Evolutionary conservation across 2,329 filamentous ascomycete species (phyloP), one percentile per base, ranked within the genome.

Genomic region (Lachnellula cervina): DNA sequence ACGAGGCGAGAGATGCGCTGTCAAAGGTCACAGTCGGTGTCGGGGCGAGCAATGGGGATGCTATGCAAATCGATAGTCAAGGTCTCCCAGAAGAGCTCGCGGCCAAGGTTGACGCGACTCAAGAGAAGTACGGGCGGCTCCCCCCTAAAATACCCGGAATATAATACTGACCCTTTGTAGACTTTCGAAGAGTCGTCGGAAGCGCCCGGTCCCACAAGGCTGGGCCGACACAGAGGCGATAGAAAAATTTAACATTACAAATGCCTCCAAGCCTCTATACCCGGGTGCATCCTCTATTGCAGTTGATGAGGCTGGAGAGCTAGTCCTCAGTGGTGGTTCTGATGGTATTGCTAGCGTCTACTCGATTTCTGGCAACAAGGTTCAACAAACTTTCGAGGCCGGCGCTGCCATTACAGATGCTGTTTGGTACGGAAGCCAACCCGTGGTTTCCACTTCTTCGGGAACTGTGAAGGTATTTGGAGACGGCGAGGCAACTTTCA

Each of bases 51-150:
- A 80, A 83, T 64, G 89, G 86, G 28, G 94, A 97, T 71, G 87
- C 87, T 17, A 99, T 99, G 94, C 89, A 94, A 63, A 86, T 99
- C 17, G 94, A 99, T 70, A 84, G 81, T 52, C 84, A 91, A 65
- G 83, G 82, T 23, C 77, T 99, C 34, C 85, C 92, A 2, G 85
- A 88, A 45, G 80, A 81, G 14, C 76, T 97, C 49, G 77, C 83
- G 19, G 81, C 81, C 52, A 85, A 86, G 67, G 85, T 99, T 50
- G 88, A 96, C 59, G 84, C 84, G 70, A 89, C 88, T 66, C 89
- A 96, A 69, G 80, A 88, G 70, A 81, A 81, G 88, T 94, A 82
- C 57, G 87, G 80, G 51, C 50, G 11, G 21, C 25, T 16, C 13
- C n/a, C 8, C 58, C 38, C 21, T 13, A 38, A 34, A 19, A 17